Conservation (phyloP, 2,329 filamentous ascomycete species). For the Talaromyces sp. region DNA sequence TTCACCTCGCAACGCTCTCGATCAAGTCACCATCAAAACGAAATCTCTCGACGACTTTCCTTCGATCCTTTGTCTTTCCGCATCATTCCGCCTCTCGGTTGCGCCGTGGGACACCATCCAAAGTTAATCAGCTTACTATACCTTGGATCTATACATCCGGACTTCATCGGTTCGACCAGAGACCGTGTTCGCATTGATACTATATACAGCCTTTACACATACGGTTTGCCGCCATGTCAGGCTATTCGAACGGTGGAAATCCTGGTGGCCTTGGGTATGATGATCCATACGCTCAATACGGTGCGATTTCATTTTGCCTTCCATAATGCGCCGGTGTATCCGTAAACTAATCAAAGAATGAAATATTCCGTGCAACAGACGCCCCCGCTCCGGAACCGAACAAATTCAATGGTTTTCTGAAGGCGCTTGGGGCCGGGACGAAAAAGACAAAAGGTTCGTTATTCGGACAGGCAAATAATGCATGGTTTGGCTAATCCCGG, state of each 20-base stretch:
- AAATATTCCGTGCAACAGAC: neutral
- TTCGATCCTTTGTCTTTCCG: neutral
- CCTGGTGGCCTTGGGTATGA: conserved; percentile 6
- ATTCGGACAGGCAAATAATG: neutral
- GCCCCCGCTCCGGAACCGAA: conserved; percentile 7
- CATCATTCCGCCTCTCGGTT: neutral
- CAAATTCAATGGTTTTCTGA: conserved; percentile 55
- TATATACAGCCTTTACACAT: neutral
- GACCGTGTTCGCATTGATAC: neutral
- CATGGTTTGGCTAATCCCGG: neutral
- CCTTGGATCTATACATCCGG: neutral
- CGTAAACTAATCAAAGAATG: neutral
- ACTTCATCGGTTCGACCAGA: neutral
- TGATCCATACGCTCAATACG: conserved; percentile 7
- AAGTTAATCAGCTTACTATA: neutral
- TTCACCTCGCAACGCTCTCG: neutral
- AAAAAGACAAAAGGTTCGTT: conserved; percentile 68
- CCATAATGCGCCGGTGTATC: neutral
- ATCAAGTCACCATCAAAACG: neutral
- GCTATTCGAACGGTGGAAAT: neutral
- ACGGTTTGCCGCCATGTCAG: conserved; percentile 3
- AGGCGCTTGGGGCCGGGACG: conserved; percentile 62
- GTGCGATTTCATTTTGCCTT: neutral
- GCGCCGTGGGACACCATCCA: neutral
- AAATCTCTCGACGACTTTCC: neutral